Conservation (phyloP, 2,329 filamentous ascomycete genomes). For the Fulvia fulva region DNA sequence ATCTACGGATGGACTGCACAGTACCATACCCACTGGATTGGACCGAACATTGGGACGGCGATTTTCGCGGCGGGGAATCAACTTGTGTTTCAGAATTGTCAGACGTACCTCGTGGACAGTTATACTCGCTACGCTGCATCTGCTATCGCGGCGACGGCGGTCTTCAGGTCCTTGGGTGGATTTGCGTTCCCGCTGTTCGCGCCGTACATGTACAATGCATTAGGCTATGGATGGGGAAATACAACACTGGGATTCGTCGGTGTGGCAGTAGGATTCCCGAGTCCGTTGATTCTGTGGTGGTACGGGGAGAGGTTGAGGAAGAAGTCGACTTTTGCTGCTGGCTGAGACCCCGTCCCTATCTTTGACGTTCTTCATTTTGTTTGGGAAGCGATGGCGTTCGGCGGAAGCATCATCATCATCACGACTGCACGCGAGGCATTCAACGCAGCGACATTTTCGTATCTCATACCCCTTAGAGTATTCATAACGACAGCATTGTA, state of each 20-base stretch:
- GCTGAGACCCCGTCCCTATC: conserved; percentile 8
- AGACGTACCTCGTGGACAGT: conserved; percentile 60
- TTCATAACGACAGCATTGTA: background rate
- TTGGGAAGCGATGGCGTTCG: background rate
- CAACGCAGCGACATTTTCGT: background rate
- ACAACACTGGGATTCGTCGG: conserved; percentile 55
- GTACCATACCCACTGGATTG: conserved; percentile 53
- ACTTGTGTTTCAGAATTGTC: conserved; percentile 55
- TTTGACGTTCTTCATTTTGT: background rate
- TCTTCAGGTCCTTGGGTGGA: conserved; percentile 53
- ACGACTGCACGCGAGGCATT: background rate
- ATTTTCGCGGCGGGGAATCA: conserved; percentile 55
- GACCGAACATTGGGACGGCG: conserved; percentile 57
- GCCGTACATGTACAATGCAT: conserved; percentile 44
- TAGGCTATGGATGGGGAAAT: conserved; percentile 51
- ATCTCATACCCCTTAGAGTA: background rate
- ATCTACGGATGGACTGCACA: conserved; percentile 59
- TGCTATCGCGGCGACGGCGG: conserved; percentile 53
- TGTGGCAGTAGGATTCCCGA: conserved; percentile 49
- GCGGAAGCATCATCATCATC: background rate
- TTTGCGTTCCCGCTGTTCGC: conserved; percentile 61
- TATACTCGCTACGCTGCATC: conserved; percentile 47
- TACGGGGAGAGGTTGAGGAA: conserved; percentile 37
- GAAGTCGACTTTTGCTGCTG: conserved; percentile 35
- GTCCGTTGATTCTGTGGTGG: conserved; percentile 45